phyloP scores from a whole-genome alignment of 176 grass and related monocot species.

The Phoenix roebelenii region DNA sequence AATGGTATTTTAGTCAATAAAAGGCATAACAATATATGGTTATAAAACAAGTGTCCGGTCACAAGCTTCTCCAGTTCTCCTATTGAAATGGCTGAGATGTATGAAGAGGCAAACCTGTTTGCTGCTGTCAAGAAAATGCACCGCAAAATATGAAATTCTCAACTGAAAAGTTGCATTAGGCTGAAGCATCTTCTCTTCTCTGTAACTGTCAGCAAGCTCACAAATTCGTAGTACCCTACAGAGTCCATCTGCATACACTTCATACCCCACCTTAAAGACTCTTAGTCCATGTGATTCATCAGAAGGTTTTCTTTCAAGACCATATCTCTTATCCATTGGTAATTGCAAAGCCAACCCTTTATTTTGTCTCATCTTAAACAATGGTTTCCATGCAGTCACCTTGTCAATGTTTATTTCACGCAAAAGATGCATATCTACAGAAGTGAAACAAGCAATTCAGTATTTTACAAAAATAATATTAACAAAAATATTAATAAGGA shows the following conservation, averaged over 20 bases:
- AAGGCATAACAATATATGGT: too few relatives aligned
- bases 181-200: constrained; percentile 38
- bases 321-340: constrained; percentile 38
- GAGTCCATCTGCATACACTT: constrained; percentile 80
- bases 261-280: constrained; percentile 58
- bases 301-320: constrained; percentile 40
- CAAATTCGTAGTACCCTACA: constrained; percentile 62
- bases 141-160: constrained; percentile 42
- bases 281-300: constrained; percentile 45
- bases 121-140: constrained; percentile 64
- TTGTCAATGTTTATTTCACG: constrained; percentile 91
- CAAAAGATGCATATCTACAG: constrained; percentile 61
- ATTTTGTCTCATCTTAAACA: constrained; percentile 58
- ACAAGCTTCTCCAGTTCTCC: too few relatives aligned
- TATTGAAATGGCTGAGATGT: neutral
- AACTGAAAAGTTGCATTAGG: constrained; percentile 49
- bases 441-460: constrained; percentile 12
- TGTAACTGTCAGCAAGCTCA: constrained; percentile 35
- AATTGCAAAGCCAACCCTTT: constrained; percentile 55
- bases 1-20: too few relatives aligned
- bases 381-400: constrained; percentile 64
- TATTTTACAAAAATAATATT: neutral
- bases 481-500: too few relatives aligned
- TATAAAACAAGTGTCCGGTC: too few relatives aligned
- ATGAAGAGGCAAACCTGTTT: constrained; percentile 47